Base-by-base conservation (phyloP, 108 stramenopile species). In the Tribonema minus region DNA sequence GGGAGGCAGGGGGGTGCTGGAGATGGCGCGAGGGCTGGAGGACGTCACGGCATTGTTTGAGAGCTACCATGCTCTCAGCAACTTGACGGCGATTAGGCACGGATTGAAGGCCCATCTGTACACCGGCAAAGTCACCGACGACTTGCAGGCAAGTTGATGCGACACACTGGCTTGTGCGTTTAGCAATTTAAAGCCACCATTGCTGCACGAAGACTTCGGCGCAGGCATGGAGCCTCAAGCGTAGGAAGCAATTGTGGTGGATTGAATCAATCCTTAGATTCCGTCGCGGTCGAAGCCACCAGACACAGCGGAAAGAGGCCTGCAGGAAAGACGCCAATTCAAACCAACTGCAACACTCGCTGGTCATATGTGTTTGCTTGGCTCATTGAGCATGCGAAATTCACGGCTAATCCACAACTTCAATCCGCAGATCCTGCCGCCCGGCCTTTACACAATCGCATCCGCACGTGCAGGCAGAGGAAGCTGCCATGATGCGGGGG, bases 1-100 rank as follows among this genome's bases (percentile, higher is more conserved):
- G 69, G 69, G 69, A 58, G 69, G 69, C 28, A 58, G 58, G 2
- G 58, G 69, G 12, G 58, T 70, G 12, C 58, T 70, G 5, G 69
- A 70, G 33, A 58, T 58, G 58, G 37, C 37, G 69, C 25, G 34
- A 28, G 68, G 69, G 20, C 58, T 58, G 35, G 69, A 70, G 58
- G 69, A 70, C 69, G 28, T 28, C 32, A 70, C 69, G 3, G 36
- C 69, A 9, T 30, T 59, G 28, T 70, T 70, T 34, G 69, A 70
- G 69, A 70, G 69, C 69, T 70, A 70, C 69, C 69, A 70, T 58
- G 69, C 69, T 25, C 34, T 70, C 26, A 58, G 58, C 26, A 25
- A 70, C 58, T 58, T 1, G 20, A 35, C 69, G 36, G 69, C 69
- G 36, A 70, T 70, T 28, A 46, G 69, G 0, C 69, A 59, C 34